Percentiles rank a stretch among this genome's conserved stretches.
Evolutionary conservation across 768 basidiomycete species (phyloP).

Genomic region (Lactarius quietus): DNA sequence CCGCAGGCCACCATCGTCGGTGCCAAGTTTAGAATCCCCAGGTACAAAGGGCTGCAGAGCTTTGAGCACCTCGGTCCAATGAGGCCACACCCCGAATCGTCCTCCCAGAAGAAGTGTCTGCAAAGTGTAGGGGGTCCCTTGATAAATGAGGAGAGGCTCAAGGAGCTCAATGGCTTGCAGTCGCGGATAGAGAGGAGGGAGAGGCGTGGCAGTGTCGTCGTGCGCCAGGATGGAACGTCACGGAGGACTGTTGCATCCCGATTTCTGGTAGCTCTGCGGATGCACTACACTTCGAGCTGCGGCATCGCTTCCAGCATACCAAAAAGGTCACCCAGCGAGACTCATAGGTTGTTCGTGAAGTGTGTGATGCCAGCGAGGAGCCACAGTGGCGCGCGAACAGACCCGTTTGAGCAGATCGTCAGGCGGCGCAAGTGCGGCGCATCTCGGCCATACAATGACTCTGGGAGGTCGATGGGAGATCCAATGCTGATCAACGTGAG

Average conservation of each 20-base stretch:
- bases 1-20: constrained; percentile 5
- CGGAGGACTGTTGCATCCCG: neutral
- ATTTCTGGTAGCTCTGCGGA: neutral
- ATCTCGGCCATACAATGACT: constrained; percentile 3
- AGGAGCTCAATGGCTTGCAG: neutral
- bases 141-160: constrained; percentile 2
- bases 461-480: constrained; percentile 1
- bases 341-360: constrained; percentile 5
- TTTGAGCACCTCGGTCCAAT: neutral
- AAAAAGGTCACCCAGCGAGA: neutral
- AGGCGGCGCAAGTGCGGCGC: constrained; percentile 12
- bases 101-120: constrained; percentile 13
- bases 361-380: constrained; percentile 9
- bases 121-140: constrained; percentile 4
- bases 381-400: constrained; percentile 13
- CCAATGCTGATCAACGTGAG: neutral
- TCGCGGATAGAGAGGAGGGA: constrained; percentile 9
- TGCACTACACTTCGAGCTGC: constrained; percentile 4
- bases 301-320: constrained; percentile 8
- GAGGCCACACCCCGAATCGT: neutral
- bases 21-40: neutral
- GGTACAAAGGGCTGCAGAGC: constrained; percentile 7
- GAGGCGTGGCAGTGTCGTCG: constrained; percentile 1
- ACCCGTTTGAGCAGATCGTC: neutral
- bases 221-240: neutral